Conservation (phyloP, 2,329 filamentous ascomycete genomes). For the Ophiocordyceps camponoti-rufipedis region DNA sequence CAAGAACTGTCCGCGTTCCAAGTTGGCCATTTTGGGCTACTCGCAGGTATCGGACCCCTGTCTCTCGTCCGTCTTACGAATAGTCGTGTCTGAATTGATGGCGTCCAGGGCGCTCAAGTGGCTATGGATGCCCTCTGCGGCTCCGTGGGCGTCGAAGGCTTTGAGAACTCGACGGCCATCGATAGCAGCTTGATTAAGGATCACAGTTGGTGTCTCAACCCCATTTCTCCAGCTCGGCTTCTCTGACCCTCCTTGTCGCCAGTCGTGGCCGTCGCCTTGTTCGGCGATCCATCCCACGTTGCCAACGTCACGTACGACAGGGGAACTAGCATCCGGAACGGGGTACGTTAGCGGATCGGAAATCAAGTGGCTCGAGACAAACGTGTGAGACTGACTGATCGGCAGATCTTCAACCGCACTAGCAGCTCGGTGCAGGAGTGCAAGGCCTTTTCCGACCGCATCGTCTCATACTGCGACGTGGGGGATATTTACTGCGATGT, state of each 20-base stretch:
- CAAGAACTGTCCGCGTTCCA: conserved; percentile 17
- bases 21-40: conserved; percentile 22
- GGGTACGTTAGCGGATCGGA: conserved; percentile 13
- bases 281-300: conserved; percentile 22
- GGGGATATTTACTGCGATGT: conserved; percentile 22
- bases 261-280: conserved; percentile 22
- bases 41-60: conserved; percentile 16
- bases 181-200: conserved; percentile 11
- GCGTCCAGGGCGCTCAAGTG: conserved; percentile 19
- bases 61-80: not conserved
- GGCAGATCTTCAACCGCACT: conserved; percentile 18
- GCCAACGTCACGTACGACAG: conserved; percentile 16
- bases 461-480: conserved; percentile 22
- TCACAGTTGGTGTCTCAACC: conserved; percentile 11
- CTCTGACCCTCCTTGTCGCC: not conserved
- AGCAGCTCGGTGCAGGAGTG: conserved; percentile 12
- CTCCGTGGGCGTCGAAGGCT: conserved; percentile 8
- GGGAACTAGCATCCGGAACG: conserved; percentile 17
- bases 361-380: not conserved
- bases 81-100: not conserved
- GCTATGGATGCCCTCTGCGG: conserved; percentile 20
- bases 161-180: conserved; percentile 11
- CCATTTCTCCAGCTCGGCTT: not conserved
- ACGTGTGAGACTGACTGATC: not conserved
- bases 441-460: conserved; percentile 15